Evolutionary conservation across 805 yeast species (phyloP), one percentile per base, ranked within the genome.

Genomic region (Ogataea minuta): DNA sequence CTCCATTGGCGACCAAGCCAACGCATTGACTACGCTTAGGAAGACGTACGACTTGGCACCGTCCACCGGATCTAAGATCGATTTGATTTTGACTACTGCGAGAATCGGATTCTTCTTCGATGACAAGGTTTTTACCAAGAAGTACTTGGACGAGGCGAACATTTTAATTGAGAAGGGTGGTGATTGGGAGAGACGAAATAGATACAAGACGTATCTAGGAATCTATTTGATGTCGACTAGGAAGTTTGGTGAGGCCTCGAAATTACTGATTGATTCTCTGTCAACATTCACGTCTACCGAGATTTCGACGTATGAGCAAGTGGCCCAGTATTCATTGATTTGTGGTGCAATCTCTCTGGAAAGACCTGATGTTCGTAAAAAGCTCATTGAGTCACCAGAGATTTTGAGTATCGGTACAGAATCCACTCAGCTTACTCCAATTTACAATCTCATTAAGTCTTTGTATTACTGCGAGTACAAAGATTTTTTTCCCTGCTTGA

Each of bases 161-260:
- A 57, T 68, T 16, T 73, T 87, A 60, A 88, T 93, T 55, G 98
- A 91, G 55, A 85, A 88, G 56, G 99, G 98, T 40, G 99, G 99
- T 46, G 99, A 93, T 63, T 93, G 99, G 99, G 99, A 93, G 67
- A 85, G 99, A 64, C 81, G 96, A 57, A 93, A 93, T 67, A 71
- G 96, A 52, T 88, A 77, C 71, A 93, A 93, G 69, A 86, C 97
- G 5, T 93, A 93, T 64, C 66, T 76, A 43, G 99, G 99, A 15
- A 72, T 93, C 34, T 86, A 87, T 60, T 68, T 77, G 25, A 67
- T 93, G 75, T 83, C 96, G 6, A 81, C 90, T 20, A 79, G 99
- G 57, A 80, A 87, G 53, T 93, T 93, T 56, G 70, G 69, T 28
- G 95, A 86, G 52, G 96, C 98, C 2, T 79, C 97, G 2, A 78